phyloP scores from a whole-genome alignment of 768 basidiomycete genomes.

The Phylloporus rhodoxanthus region DNA sequence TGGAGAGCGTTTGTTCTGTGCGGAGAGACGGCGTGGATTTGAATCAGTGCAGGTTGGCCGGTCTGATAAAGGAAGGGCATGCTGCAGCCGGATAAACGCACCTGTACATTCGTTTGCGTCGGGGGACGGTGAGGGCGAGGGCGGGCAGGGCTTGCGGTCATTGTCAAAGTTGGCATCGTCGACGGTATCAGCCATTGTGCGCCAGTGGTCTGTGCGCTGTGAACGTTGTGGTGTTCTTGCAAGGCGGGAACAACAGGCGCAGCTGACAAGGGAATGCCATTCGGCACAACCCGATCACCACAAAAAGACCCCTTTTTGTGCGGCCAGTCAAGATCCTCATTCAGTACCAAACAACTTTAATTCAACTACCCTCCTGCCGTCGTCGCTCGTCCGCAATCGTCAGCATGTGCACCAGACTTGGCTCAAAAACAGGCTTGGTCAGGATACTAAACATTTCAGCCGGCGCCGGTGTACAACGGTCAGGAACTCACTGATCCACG shows the following conservation, averaged over 20 bases:
- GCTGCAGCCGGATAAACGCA: constrained; percentile 29
- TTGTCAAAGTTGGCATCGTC: constrained; percentile 14
- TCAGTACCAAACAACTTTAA: not conserved
- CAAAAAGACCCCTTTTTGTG: constrained; percentile 12
- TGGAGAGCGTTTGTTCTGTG: constrained; percentile 44
- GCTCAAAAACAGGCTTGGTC: constrained; percentile 74
- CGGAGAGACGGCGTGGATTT: constrained; percentile 7
- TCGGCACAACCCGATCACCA: constrained; percentile 33
- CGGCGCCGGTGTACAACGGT: no score
- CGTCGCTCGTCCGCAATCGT: constrained; percentile 39
- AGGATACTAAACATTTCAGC: constrained; percentile 46
- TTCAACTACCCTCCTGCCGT: constrained; percentile 1
- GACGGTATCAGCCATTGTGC: constrained; percentile 25
- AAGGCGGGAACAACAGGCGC: constrained; percentile 30
- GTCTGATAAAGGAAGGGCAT: constrained; percentile 22
- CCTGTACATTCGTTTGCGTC: constrained; percentile 39
- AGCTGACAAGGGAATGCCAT: constrained; percentile 25
- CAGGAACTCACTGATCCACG: constrained; percentile 56
- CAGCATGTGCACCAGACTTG: constrained; percentile 39
- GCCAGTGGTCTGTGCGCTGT: constrained; percentile 30
- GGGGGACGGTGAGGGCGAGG: constrained; percentile 40
- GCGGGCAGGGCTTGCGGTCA: constrained; percentile 20
- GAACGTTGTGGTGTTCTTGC: constrained; percentile 17
- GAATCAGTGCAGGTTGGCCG: constrained; percentile 20
- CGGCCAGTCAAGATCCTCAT: not conserved